These are phyloP conservation scores for Paramarasmius palmivorus DNA, from an alignment of 1,284 basidiomycete genomes.

Conservation along the genomic window DNA sequence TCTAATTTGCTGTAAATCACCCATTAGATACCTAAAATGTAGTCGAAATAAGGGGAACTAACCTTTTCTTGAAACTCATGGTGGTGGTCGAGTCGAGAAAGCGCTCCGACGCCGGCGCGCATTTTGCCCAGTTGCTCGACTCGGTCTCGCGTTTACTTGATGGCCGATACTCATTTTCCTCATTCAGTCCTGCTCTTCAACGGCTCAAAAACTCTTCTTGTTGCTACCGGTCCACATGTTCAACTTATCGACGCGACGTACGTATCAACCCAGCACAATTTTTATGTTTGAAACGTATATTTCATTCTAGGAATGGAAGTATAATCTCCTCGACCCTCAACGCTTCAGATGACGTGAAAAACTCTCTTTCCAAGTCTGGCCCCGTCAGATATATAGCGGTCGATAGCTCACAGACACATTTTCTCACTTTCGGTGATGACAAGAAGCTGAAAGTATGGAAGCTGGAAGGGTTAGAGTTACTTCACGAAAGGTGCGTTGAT, in stretches of 20 bases:
- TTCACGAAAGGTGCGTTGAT: constrained; percentile 60
- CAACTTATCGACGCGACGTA: constrained; percentile 57
- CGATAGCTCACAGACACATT: constrained; percentile 44
- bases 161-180: constrained; percentile 31
- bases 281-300: constrained; percentile 13
- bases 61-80: constrained; percentile 28
- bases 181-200: constrained; percentile 45
- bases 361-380: constrained; percentile 44
- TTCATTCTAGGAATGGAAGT: constrained; percentile 49
- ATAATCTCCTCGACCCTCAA: constrained; percentile 47
- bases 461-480: constrained; percentile 51
- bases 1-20: constrained; percentile 65
- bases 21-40: background rate
- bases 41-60: background rate
- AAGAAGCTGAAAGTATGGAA: constrained; percentile 80
- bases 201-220: constrained; percentile 34
- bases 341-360: constrained; percentile 31
- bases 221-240: constrained; percentile 60
- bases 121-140: too few relatives aligned
- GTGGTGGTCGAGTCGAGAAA: background rate
- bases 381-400: constrained; percentile 65
- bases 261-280: constrained; percentile 19
- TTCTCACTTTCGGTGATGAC: constrained; percentile 75
- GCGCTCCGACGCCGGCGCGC: constrained; percentile 1
- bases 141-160: background rate